Percentiles rank a stretch among this genome's conserved stretches.
Conservation (phyloP, 2,329 filamentous ascomycete species). For the Colletotrichum camelliae region DNA sequence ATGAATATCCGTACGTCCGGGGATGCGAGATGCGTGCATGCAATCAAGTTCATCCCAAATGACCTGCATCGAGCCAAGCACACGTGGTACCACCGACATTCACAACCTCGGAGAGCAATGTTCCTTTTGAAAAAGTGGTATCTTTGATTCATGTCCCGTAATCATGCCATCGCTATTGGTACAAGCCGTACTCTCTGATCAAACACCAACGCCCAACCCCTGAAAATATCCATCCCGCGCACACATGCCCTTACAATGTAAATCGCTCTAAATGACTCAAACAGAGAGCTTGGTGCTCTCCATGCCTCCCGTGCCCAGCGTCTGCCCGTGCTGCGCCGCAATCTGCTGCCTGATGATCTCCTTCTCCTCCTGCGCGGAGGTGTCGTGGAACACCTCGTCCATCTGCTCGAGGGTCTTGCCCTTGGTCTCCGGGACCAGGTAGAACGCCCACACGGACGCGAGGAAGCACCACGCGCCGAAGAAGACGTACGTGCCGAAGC, state of each 20-base stretch:
- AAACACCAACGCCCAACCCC: neutral
- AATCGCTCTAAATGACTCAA: neutral
- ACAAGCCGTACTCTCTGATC: neutral
- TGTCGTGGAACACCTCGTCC: conserved; percentile 42
- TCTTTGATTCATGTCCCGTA: neutral
- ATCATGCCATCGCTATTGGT: neutral
- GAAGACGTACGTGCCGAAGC: conserved; percentile 60
- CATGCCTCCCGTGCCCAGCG: neutral
- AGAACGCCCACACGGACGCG: conserved; percentile 52
- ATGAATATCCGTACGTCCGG: neutral
- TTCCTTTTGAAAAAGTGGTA: neutral
- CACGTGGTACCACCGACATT: neutral
- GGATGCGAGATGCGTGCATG: neutral
- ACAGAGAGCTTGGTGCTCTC: neutral
- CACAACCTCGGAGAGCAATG: neutral
- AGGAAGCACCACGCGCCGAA: conserved; percentile 60
- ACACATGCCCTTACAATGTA: neutral
- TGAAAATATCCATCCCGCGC: neutral
- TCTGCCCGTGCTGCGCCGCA: neutral
- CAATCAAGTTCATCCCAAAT: neutral
- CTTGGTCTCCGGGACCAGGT: conserved; percentile 64
- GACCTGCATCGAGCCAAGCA: neutral
- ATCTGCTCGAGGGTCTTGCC: conserved; percentile 62
- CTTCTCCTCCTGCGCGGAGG: conserved; percentile 8
- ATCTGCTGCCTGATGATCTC: conserved; percentile 14